Evolutionary conservation across 495 filamentous ascomycete genomes (phyloP), one percentile per base, ranked within the genome.

Genomic region (Xylaria nigripes): DNA sequence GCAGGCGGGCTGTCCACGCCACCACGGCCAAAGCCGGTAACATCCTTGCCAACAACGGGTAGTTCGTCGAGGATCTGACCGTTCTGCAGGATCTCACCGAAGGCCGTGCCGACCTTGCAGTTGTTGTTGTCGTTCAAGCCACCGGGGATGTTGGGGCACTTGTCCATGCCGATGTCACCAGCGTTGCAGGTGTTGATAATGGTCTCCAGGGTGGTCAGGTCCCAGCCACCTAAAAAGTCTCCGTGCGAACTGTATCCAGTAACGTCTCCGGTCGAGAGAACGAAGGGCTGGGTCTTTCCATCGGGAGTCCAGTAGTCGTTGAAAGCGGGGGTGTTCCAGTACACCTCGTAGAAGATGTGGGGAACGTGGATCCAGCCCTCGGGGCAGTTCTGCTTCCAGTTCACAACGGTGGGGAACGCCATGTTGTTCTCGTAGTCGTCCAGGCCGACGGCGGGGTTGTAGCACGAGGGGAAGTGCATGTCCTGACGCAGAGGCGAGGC

Each of bases 151-250:
- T 67, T 62, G 29, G 81, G 71, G 70, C 85, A 88, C 50, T 74
- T 61, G 47, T 80, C 66, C 49, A 86, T 72, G n/a, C 69, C 73
- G 23, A 61, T 65, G 52, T 74, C 74, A 34, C 76, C 71, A 51
- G 64, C 72, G 50, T 80, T 72, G 72, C 86, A 89, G 44, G 67
- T 74, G 61, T 83, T 66, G 54, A 86, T 73, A 55, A 81, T 82
- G 30, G 74, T 70, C 63, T 86, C 77, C 18, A 89, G 79, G 48
- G 76, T 70, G 5, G 68, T 56, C 47, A 73, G 64, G 56, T 89
- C 79, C 86, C 86, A 90, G 25, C 84, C 86, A 44, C 86, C 79
- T 42, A 89, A 70, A 67, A 89, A 88, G 68, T 89, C 85, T 30
- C 76, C 84, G 68, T 89, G 86, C 45, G 78, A 76, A 27, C 70